These are phyloP conservation scores for Phytophthora tentaculata DNA, from an alignment of 352 stramenopile genomes.

Conservation along the genomic window DNA sequence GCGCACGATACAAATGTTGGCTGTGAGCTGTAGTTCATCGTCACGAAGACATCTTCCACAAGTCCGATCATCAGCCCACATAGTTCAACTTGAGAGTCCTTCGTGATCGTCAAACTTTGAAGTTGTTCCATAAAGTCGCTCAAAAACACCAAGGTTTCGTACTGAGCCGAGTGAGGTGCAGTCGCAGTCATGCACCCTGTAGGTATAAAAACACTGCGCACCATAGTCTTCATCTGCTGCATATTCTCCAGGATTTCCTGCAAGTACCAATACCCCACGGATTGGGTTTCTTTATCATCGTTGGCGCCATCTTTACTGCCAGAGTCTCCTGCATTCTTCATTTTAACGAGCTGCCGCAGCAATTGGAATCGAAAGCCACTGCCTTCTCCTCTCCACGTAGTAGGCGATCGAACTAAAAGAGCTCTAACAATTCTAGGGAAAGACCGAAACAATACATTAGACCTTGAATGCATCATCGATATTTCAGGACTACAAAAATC, in stretches of 20 bases:
- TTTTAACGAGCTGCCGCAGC: conserved; percentile 49
- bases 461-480: background rate
- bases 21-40: conserved; percentile 29
- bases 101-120: background rate
- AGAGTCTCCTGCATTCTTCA: conserved; percentile 1
- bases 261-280: conserved; percentile 18
- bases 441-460: conserved; percentile 7
- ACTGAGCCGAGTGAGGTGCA: conserved; percentile 30
- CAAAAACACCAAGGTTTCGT: conserved; percentile 45
- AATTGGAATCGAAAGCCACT: conserved; percentile 60
- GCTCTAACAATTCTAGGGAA: conserved; percentile 15
- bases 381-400: conserved; percentile 11
- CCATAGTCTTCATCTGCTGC: conserved; percentile 8
- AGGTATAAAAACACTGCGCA: conserved; percentile 19
- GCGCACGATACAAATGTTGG: conserved; percentile 57
- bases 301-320: conserved; percentile 4
- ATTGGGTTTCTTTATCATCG: conserved; percentile 2
- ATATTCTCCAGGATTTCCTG: conserved; percentile 24
- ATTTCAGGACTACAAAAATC: background rate
- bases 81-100: conserved; percentile 7
- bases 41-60: conserved; percentile 21
- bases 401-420: conserved; percentile 3
- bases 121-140: conserved; percentile 35
- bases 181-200: background rate
- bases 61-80: conserved; percentile 27